Conservation (phyloP, 23 red algal genomes). For the Agarophyton chilense region DNA sequence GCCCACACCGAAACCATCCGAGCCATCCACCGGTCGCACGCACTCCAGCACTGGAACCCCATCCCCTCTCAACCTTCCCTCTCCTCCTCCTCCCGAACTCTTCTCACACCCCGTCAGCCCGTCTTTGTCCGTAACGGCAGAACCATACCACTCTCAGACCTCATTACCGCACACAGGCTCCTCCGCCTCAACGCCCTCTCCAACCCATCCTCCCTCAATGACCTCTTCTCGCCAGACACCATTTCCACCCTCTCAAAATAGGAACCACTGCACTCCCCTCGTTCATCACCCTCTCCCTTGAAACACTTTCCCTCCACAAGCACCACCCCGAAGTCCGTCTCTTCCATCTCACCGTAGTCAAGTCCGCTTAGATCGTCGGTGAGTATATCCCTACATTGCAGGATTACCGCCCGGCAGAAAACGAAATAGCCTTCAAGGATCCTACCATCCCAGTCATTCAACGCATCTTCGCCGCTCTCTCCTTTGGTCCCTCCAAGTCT, state of each 20-base stretch:
- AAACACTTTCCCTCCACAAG: background rate
- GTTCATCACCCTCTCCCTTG: background rate
- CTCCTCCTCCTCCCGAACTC: background rate
- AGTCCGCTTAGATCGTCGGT: background rate
- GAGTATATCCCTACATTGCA: background rate
- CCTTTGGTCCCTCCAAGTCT: background rate
- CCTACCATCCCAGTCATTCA: background rate
- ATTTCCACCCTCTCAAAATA: background rate
- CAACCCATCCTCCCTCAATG: background rate
- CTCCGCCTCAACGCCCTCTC: background rate
- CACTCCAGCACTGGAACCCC: too few relatives aligned
- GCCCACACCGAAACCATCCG: background rate
- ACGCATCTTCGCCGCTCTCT: conserved; percentile 11
- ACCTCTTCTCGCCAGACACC: background rate
- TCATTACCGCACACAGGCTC: background rate
- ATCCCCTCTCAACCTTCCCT: background rate
- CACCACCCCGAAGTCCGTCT: background rate
- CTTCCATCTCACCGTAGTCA: background rate
- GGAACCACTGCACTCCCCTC: background rate
- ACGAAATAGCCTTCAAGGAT: background rate
- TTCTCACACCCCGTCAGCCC: background rate
- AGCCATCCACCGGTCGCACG: background rate
- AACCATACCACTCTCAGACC: background rate
- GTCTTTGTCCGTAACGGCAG: background rate
- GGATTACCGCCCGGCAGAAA: background rate